phyloP scores from a whole-genome alignment of 495 filamentous ascomycete species.

The Massariosphaeria phaeospora region DNA sequence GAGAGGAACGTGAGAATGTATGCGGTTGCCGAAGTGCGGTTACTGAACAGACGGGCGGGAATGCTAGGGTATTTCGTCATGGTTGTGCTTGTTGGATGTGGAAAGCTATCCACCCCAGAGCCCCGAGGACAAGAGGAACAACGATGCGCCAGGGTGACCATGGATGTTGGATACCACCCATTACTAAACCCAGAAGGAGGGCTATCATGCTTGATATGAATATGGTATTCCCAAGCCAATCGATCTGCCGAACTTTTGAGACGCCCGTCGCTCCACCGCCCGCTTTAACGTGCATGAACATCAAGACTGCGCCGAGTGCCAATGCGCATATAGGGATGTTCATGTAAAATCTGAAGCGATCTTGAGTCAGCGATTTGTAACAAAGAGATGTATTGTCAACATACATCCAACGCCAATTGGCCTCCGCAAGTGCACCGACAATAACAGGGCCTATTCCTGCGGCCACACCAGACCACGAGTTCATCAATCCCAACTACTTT shows the following conservation, averaged over 20 bases:
- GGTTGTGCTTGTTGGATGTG: neutral
- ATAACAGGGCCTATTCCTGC: conserved; percentile 15
- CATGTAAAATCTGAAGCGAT: too few relatives aligned
- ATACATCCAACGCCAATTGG: conserved; percentile 21
- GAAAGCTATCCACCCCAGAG: neutral
- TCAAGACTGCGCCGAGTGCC: neutral
- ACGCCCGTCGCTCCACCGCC: neutral
- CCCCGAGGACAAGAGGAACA: conserved; percentile 11
- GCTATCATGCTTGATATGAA: conserved; percentile 9
- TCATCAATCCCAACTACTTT: conserved; percentile 33
- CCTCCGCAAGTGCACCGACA: conserved; percentile 8
- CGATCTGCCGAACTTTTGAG: neutral
- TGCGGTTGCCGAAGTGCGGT: conserved; percentile 5
- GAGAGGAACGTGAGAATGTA: conserved; percentile 17
- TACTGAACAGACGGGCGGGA: conserved; percentile 2
- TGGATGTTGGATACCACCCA: conserved; percentile 1
- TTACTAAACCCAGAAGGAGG: conserved; percentile 11
- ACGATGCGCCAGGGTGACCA: conserved; percentile 21
- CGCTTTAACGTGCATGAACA: conserved; percentile 3
- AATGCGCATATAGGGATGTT: conserved; percentile 28
- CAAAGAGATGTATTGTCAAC: too few relatives aligned
- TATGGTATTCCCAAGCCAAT: conserved; percentile 18
- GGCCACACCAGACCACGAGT: neutral
- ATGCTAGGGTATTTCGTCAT: conserved; percentile 12
- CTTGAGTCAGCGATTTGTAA: too few relatives aligned